Evolutionary conservation across 1,284 basidiomycete species (phyloP), one percentile per base, ranked within the genome.

Genomic region (Apiotrichum veenhuisii): DNA sequence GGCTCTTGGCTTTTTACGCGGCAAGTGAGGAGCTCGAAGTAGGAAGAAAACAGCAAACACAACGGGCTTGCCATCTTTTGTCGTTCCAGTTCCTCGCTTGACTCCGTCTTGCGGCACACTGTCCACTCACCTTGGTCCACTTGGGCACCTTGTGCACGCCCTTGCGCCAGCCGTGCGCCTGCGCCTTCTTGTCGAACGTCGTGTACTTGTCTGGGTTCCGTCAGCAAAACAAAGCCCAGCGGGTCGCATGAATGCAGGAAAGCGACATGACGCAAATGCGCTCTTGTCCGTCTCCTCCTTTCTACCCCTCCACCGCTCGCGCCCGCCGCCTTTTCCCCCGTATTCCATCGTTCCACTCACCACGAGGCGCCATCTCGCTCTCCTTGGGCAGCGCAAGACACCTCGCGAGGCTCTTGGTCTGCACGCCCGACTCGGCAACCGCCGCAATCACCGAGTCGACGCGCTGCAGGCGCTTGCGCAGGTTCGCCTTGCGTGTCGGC

Each of bases 91-190:
- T n/a, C n/a, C n/a, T n/a, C n/a, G n/a, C n/a, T n/a, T n/a, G n/a
- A n/a, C n/a, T n/a, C n/a, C n/a, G n/a, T n/a, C n/a, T n/a, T n/a
- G n/a, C n/a, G n/a, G n/a, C n/a, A n/a, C n/a, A n/a, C n/a, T n/a
- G n/a, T n/a, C n/a, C 12, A 80, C 88, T 62, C 68, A 93, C 91
- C 75, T 89, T 82, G 58, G 92, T 95, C 83, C 87, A 95, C 73
- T 95, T 94, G 22, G 91, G 92, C 30, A 96, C 89, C 74, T 96
- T 96, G 79, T 98, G 95, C 44, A 97, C 89, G 22, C 89, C 87
- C 74, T 98, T 98, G 49, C 95, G 81, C 78, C 94, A 98, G 7
- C 87, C 87, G 40, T 33, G 49, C 15, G 55, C 57, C 58, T 76
- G 79, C 9, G 80, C 80, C 50, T 84, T 85, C 22, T 84, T 81